Base-by-base conservation (phyloP, 2,329 filamentous ascomycete species). In the Arthrocladium fulminans region DNA sequence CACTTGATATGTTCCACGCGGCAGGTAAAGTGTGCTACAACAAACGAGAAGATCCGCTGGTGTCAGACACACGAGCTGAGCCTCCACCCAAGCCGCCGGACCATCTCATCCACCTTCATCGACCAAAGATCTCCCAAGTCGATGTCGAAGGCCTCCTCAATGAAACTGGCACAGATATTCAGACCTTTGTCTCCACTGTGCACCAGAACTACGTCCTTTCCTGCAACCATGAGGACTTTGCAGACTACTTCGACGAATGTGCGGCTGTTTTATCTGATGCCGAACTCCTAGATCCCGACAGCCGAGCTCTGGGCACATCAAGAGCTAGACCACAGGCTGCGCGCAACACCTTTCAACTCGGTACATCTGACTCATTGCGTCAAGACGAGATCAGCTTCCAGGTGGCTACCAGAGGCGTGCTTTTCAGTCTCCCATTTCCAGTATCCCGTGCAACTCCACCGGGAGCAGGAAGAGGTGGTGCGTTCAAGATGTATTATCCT, bases 1-100 rank as follows among this genome's bases (percentile, higher is more conserved):
- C 84, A 54, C 72, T 98, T 2, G 92, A 90, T 1, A 88, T 98
- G 44, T 98, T 98, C 61, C 92, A 98, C 64, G 88, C 92, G 0
- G 86, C 97, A 10, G 92, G 90, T 2, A 96, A 92, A 63, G 86
- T 98, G 2, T 83, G 97, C 1, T 94, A 97, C 70, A 98, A 98
- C 70, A 98, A 96, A 64, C 79, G 92, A 39, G 76, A 84, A 19
- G 80, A 83, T 48, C 23, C 63, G 52, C 39, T 65, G 67, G 3
- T 62, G 10, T 57, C 64, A 38, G 59, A 59, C 38, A 48, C 52
- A 8, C 15, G 45, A 50, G 56, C 61, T 34, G 49, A 61, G 32
- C 51, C 61, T 38, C 50, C 62, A 7, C 80, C 84, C 57, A 65
- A 65, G 20, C 68, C 87, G 15, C 83, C 83, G 3, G 58, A 64